Base-by-base conservation (phyloP, 176 grass and related monocot genomes). In the Carex pumila region DNA sequence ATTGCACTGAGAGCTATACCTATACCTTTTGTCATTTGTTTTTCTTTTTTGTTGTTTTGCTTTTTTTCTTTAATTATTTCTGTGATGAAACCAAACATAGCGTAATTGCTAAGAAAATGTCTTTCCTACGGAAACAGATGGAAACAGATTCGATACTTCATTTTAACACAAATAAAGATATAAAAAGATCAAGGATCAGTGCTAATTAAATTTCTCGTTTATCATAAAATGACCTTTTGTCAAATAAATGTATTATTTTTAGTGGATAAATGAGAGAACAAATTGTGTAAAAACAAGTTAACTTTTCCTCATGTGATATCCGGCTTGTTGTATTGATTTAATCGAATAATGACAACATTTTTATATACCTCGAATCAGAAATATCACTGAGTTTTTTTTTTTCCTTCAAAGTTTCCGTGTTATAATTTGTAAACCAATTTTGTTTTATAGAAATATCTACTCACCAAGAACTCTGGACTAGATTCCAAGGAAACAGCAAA, bases 401-500 rank as follows among this genome's bases (percentile, higher is more conserved):
- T 53, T 29, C 7, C 68, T 71, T 71, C 45, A 5, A 5, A 22
- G 47, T 54, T 29, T 75, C 4, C 25, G 34, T 69, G 45, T 52
- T 14, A 53, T 36, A 53, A 30, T 6, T 52, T 14, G 30, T 36
- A 53, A 30, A 6, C 11, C 47, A 53, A 30, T 75, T 53, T 75
- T 12, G 6, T 14, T 29, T 25, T 73, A 6, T 12, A 6, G n/a
- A 14, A 53, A 45, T 75, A 29, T 75, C 11, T 52, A 75, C 19
- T 75, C 50, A 52, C 3, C 41, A 21, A 52, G 11, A 49, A 22
- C 25, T 32, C 12, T 75, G 71, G 47, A 75, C 52, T 75, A 4
- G 71, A 47, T 75, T 53, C 45, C 71, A 75, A 75, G 19, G 43
- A 74, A 74, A 52, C 45, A 29, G 70, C 70, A 74, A 25, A 74